Evolutionary conservation across 768 basidiomycete genomes (phyloP), one percentile per base, ranked within the genome.

Genomic region (Piloderma croceum): DNA sequence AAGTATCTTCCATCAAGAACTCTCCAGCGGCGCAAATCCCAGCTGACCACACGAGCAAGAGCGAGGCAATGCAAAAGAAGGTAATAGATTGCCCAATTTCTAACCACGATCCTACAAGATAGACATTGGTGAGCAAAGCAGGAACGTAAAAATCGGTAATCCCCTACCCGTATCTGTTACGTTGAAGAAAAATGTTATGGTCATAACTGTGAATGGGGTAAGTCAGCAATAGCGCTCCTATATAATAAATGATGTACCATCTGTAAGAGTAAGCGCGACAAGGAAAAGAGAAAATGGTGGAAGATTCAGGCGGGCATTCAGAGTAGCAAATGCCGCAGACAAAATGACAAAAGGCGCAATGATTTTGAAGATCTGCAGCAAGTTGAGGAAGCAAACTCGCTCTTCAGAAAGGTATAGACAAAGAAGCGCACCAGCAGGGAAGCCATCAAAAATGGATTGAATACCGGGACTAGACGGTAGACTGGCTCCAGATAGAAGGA

Each of bases 401-500:
- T 20, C 15, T 21, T 39, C 2, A 45, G 20, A 7, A 10, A 10
- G n/a, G 15, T 10, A 31, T 17, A 7, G 20, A 17, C 31, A 7
- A n/a, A 29, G 20, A 24, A 24, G 52, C 69, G n/a, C 39, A 85
- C 84, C 46, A 90, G 61, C 17, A 88, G 68, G 4, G 74, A 56
- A 0, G 81, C 72, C 90, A 90, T 90, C 44, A 85, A 70, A 60
- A 90, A 90, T 0, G 89, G 90, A 45, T 73, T 84, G 57, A 92
- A 92, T 36, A 88, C 73, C 1, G 89, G 87, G 46, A 91, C 81
- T 12, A 92, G 69, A 13, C 89, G 82, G 52, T 90, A 91, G 6
- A 91, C 89, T 3, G 90, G 89, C 29, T 82, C 88, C 15, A 91
- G 70, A 58, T 92, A 91, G 61, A 91, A 91, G 3, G 85, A 87